Evolutionary conservation across 1,284 basidiomycete species (phyloP), one percentile per base, ranked within the genome.

Genomic region (Melampsora americana): DNA sequence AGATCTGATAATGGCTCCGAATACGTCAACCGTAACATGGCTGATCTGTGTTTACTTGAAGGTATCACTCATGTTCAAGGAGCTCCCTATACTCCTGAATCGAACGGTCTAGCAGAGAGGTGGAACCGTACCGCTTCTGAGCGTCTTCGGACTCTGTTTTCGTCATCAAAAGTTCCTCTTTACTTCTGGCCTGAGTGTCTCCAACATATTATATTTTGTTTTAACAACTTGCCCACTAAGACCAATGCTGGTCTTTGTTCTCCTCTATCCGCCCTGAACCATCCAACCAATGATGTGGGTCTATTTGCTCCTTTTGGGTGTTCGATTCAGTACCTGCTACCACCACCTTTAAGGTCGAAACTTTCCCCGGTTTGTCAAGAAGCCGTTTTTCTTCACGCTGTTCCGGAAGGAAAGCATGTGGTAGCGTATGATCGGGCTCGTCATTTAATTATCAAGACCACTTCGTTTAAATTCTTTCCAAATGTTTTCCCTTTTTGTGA

Each of bases 31-130:
- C 20, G 20, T 0, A 28, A 16, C 12, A 46, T 73, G 11, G 14
- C 23, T n/a, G 39, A 59, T 20, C 39, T 73, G 1, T 66, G 44
- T 32, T 14, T 53, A 14, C 30, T 26, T 5, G 6, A 39, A 20
- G 71, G 71, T 4, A 66, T 73, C 18, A 32, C 42, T 32, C n/a
- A n/a, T n/a, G n/a, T n/a, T n/a, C n/a, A n/a, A n/a, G n/a, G n/a
- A n/a, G n/a, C n/a, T n/a, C n/a, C 62, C 0, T 73, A 73, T 39
- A 66, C 71, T 28, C 71, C 64, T n/a, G 46, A 48, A 48, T 48
- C 46, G 11, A 48, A 48, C 46, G 46, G 46, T 20, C 46, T 48
- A 48, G 46, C 46, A 11, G 46, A 48, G 20, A 11, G 46, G 11
- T 48, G 46, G 46, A 48, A 48, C 20, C 46, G 46, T 20, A 48